A percentile compares a stretch with the other conserved stretches of the same genome.
phyloP scores from a whole-genome alignment of 73 alveolate genomes.

The Chromera velia region DNA sequence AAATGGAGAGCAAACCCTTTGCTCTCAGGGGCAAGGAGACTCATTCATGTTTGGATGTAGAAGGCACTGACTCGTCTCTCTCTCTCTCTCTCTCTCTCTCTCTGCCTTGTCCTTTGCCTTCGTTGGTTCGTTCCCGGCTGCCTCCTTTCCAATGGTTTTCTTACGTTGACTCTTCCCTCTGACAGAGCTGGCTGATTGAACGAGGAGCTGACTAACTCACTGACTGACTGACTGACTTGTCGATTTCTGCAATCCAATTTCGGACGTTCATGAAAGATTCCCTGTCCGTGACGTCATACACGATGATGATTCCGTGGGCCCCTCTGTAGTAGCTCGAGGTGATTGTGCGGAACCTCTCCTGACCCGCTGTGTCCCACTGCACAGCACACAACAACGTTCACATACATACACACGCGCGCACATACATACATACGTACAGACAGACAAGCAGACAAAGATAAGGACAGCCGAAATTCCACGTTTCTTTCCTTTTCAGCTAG shows the following conservation, averaged over 20 bases:
- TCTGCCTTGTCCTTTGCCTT: not conserved
- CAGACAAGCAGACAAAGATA: too few relatives aligned
- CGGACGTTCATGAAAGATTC: slow-evolving; percentile 46
- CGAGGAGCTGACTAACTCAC: too few relatives aligned
- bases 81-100: not conserved
- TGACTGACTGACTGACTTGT: too few relatives aligned
- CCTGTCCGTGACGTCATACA: slow-evolving; percentile 48
- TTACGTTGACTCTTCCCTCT: not conserved
- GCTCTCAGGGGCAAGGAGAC: too few relatives aligned
- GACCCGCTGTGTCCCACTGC: too few relatives aligned
- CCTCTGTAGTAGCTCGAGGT: slow-evolving; percentile 45
- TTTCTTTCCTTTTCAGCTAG: too few relatives aligned
- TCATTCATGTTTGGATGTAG: not conserved
- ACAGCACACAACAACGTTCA: too few relatives aligned
- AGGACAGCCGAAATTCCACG: too few relatives aligned
- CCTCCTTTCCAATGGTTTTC: not conserved
- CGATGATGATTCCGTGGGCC: slow-evolving; percentile 46
- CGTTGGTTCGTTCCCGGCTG: not conserved
- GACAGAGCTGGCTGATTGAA: too few relatives aligned
- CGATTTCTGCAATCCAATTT: slow-evolving; percentile 29
- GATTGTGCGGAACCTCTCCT: slow-evolving; percentile 47
- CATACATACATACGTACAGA: too few relatives aligned
- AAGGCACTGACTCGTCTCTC: not conserved
- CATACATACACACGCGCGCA: too few relatives aligned
- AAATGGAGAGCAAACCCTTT: too few relatives aligned